A percentile compares a stretch with the other conserved stretches of the same genome.
phyloP scores from a whole-genome alignment of 2,329 filamentous ascomycete species.

The Lithohypha guttulata region DNA sequence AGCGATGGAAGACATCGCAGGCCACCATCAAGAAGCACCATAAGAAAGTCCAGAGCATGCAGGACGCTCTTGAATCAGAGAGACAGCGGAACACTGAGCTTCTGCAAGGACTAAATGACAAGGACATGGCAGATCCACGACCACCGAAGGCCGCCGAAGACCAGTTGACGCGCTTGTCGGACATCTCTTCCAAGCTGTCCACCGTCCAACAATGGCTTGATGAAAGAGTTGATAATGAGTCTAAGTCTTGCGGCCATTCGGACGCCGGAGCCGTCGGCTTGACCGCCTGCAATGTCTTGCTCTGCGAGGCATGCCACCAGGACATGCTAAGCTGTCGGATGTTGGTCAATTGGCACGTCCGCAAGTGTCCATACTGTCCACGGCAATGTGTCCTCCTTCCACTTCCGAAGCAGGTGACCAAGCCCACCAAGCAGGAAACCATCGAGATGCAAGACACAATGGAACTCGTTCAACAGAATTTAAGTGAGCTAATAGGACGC shows the following conservation, averaged over 20 bases:
- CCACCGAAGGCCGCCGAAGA: constrained; percentile 1
- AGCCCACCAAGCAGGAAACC: constrained; percentile 1
- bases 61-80: constrained; percentile 6
- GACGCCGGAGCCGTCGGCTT: constrained; percentile 1
- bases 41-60: constrained; percentile 7
- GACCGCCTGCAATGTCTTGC: constrained; percentile 7
- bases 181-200: constrained; percentile 4
- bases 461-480: constrained; percentile 1
- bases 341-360: constrained; percentile 4
- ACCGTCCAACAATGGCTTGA: constrained; percentile 4
- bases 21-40: constrained; percentile 4
- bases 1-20: constrained; percentile 4
- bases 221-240: constrained; percentile 1
- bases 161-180: constrained; percentile 4
- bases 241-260: constrained; percentile 1
- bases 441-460: neutral
- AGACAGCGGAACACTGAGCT: constrained; percentile 6
- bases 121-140: constrained; percentile 3
- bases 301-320: constrained; percentile 2
- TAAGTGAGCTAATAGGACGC: neutral
- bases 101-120: constrained; percentile 5
- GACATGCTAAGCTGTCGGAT: constrained; percentile 5
- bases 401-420: constrained; percentile 6
- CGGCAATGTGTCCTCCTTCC: constrained; percentile 4
- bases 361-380: constrained; percentile 1